Evolutionary conservation across 805 yeast species (phyloP), one percentile per base, ranked within the genome.

Genomic region (Candida schatavii): DNA sequence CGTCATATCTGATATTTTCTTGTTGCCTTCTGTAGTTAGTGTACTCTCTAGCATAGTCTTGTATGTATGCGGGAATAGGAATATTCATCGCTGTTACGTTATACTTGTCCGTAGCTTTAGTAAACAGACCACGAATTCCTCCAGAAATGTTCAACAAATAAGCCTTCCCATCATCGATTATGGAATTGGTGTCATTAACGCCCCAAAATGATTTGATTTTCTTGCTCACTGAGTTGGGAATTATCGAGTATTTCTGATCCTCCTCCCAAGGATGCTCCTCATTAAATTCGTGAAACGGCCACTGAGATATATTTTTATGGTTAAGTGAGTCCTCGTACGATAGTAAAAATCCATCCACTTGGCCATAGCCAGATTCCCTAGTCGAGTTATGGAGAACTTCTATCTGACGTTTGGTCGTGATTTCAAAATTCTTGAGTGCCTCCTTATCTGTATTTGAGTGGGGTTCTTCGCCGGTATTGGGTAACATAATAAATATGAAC

Each of bases 281-380:
- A 5, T 62, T 51, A 40, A 45, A 68, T 2, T 64, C 33, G 42
- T 80, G 78, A 20, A 82, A 57, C 0, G 90, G 90, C 75, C 82
- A 83, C 0, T 78, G 70, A 45, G 74, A 70, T 1, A 61, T 66
- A 21, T 68, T 68, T 37, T 71, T 61, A 10, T 75, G 75, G 4
- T 65, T 57, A 1, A 73, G 17, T 13, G 69, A 72, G 59, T 84
- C 95, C 7, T 70, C 66, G 50, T 85, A 87, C 23, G 88, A 78
- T 26, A 83, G 60, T 51, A 70, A 73, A 44, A 83, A 77, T 3
- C 96, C 96, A 0, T 93, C 84, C 13, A 87, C 58, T 51, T 85
- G 83, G 1, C 85, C 85, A 55, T 81, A 82, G 4, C 86, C 88
- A 3, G 61, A 45, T 15, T 55, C 41, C 56, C 74, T 82, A 1